A percentile compares a stretch with the other conserved stretches of the same genome.
These are phyloP conservation scores for Talaromyces stipitatus DNA, from an alignment of 495 filamentous ascomycete genomes.

Conservation along the genomic window DNA sequence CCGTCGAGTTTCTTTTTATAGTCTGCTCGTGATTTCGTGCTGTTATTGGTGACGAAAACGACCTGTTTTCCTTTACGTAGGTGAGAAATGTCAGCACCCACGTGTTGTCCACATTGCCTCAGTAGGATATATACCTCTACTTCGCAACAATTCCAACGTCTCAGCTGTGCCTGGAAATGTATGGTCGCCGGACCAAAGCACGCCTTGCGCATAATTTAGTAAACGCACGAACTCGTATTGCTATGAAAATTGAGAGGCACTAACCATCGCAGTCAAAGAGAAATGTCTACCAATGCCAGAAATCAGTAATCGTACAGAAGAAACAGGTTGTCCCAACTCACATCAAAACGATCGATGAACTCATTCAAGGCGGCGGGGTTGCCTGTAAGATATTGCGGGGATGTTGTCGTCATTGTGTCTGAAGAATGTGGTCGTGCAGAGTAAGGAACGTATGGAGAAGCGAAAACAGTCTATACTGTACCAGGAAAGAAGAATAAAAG, in stretches of 20 bases:
- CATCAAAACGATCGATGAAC: constrained; percentile 88
- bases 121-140: constrained; percentile 49
- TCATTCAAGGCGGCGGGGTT: constrained; percentile 64
- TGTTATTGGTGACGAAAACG: constrained; percentile 98
- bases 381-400: constrained; percentile 72
- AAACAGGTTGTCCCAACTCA: constrained; percentile 36
- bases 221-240: background rate
- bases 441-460: background rate
- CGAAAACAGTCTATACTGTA: background rate
- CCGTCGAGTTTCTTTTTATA: constrained; percentile 86
- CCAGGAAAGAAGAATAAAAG: no score
- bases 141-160: constrained; percentile 71
- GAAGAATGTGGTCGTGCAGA: background rate
- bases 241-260: constrained; percentile 12
- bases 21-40: constrained; percentile 86
- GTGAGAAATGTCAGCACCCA: background rate
- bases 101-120: background rate
- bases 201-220: constrained; percentile 48
- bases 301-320: background rate
- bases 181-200: constrained; percentile 92
- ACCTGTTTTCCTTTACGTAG: constrained; percentile 66
- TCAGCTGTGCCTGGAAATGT: constrained; percentile 76
- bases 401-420: background rate
- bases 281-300: constrained; percentile 57
- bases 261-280: constrained; percentile 96